Conservation (phyloP, 2,329 filamentous ascomycete genomes). For the Pseudocercospora crystallina region DNA sequence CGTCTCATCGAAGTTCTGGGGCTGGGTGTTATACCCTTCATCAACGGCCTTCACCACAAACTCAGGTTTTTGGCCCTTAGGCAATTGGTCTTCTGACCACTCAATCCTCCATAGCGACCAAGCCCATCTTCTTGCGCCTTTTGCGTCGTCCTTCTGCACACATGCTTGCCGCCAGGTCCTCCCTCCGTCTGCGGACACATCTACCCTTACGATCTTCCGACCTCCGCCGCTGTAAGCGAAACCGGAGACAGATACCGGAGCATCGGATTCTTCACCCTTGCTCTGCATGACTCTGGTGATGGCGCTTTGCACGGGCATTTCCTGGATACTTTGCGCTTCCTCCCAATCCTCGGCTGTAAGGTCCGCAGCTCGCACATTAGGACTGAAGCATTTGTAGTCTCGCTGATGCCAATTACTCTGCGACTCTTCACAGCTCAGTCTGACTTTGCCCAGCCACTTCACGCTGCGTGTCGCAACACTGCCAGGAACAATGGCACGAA, state of each 20-base stretch:
- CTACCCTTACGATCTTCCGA: slow-evolving; percentile 64
- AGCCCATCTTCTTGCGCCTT: slow-evolving; percentile 57
- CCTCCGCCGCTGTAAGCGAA: slow-evolving; percentile 71
- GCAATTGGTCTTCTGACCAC: slow-evolving; percentile 41
- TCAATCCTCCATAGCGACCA: slow-evolving; percentile 64
- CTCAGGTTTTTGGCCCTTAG: slow-evolving; percentile 37
- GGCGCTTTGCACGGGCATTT: slow-evolving; percentile 67
- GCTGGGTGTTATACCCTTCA: slow-evolving; percentile 66
- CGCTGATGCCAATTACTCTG: slow-evolving; percentile 64
- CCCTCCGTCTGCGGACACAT: slow-evolving; percentile 64
- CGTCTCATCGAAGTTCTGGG: slow-evolving; percentile 59
- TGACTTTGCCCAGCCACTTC: slow-evolving; percentile 62
- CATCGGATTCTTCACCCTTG: slow-evolving; percentile 24
- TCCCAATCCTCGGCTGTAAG: slow-evolving; percentile 60
- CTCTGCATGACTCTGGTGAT: slow-evolving; percentile 49
- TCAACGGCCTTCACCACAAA: slow-evolving; percentile 67
- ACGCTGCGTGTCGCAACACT: slow-evolving; percentile 67
- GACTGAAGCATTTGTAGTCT: slow-evolving; percentile 69
- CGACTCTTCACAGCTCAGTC: slow-evolving; percentile 66
- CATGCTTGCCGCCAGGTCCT: slow-evolving; percentile 64
- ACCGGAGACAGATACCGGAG: slow-evolving; percentile 48
- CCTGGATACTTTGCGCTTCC: slow-evolving; percentile 63
- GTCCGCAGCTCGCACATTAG: slow-evolving; percentile 37
- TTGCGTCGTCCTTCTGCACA: slow-evolving; percentile 53
- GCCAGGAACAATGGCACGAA: slow-evolving; percentile 60